Conservation (phyloP, 352 stramenopile species). For the Blastocystis sp. region DNA sequence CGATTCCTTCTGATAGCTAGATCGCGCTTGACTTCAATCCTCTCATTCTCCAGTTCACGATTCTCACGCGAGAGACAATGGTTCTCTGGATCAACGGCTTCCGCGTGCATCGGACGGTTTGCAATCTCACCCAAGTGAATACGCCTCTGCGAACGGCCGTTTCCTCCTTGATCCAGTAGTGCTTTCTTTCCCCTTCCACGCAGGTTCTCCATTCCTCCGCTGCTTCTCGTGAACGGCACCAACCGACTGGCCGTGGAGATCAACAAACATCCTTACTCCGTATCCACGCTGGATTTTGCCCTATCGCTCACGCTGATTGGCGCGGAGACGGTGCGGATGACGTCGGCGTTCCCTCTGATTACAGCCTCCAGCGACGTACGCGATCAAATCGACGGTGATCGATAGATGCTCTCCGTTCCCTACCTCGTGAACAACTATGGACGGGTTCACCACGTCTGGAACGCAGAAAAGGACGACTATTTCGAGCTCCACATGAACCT, state of each 20-base stretch:
- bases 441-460: background rate
- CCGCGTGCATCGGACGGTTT: no score
- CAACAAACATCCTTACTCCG: background rate
- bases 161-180: no score
- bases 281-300: background rate
- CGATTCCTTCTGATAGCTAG: background rate
- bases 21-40: background rate
- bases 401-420: background rate
- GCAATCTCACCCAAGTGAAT: no score
- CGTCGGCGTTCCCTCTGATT: background rate
- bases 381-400: background rate
- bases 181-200: no score
- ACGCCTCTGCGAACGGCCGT: no score
- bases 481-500: background rate
- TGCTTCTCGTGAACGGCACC: background rate
- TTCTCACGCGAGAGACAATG: background rate
- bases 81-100: slow-evolving; percentile 38
- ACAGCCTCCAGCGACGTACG: background rate
- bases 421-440: slow-evolving; percentile 17
- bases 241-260: slow-evolving; percentile 12
- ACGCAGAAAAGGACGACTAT: slow-evolving; percentile 17
- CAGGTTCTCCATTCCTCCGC: background rate
- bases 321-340: background rate
- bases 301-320: background rate
- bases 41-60: background rate